A percentile compares a stretch with the other conserved stretches of the same genome.
These are phyloP conservation scores for Chenopodium album DNA, from an alignment of 148 eudicot species.

Conservation along the genomic window DNA sequence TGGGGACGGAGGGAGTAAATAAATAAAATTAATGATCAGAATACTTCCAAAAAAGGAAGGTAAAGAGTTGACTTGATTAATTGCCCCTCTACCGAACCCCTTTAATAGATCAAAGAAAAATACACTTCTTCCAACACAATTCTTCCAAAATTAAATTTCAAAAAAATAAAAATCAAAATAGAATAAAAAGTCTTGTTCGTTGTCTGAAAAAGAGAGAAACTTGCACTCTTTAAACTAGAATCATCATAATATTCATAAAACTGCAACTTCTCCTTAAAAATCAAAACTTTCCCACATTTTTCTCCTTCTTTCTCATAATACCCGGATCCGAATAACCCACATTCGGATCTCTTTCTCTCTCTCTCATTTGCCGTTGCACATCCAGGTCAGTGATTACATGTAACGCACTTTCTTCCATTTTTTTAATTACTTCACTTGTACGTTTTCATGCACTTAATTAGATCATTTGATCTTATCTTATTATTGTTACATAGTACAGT, in stretches of 20 bases:
- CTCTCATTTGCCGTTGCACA: background rate
- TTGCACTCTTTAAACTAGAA: background rate
- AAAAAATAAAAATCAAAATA: too few relatives aligned
- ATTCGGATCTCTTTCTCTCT: constrained; percentile 11
- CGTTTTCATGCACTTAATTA: constrained; percentile 20
- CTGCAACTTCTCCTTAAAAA: background rate
- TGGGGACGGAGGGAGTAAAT: too few relatives aligned
- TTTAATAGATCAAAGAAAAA: background rate
- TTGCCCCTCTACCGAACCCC: background rate
- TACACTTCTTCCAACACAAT: background rate
- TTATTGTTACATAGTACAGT: background rate
- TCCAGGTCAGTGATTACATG: constrained; percentile 27
- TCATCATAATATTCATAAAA: background rate
- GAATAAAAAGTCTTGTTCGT: background rate
- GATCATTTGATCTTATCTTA: constrained; percentile 31
- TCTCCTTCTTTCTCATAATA: background rate
- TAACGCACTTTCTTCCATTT: constrained; percentile 17
- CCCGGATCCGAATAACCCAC: constrained; percentile 1
- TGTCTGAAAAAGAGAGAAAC: background rate
- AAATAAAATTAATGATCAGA: background rate
- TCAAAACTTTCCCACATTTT: background rate
- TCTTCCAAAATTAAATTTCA: background rate
- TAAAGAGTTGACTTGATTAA: background rate
- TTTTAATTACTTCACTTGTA: constrained; percentile 27
- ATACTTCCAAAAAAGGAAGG: background rate